These are phyloP conservation scores for Lecanosticta acicola DNA, from an alignment of 2,329 filamentous ascomycete genomes.

Conservation along the genomic window DNA sequence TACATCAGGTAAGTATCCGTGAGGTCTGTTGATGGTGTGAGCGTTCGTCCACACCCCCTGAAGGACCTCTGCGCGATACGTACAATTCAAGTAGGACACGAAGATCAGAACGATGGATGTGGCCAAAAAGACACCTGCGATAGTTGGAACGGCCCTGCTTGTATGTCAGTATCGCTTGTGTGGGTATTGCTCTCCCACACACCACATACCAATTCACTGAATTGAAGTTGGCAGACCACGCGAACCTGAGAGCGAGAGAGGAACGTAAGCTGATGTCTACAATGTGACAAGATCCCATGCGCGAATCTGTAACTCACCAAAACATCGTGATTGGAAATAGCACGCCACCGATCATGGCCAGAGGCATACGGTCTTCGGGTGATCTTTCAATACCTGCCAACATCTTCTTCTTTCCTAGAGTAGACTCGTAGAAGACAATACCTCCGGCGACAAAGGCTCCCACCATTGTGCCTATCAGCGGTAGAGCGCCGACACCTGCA, in stretches of 20 bases:
- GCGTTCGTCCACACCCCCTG: neutral
- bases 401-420: constrained; percentile 36
- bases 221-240: constrained; percentile 36
- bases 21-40: neutral
- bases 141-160: constrained; percentile 42
- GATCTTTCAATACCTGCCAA: constrained; percentile 29
- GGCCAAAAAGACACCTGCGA: constrained; percentile 41
- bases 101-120: constrained; percentile 44
- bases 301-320: neutral
- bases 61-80: constrained; percentile 35
- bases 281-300: too few species aligned
- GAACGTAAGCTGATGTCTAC: neutral
- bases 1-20: constrained; percentile 41
- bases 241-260: constrained; percentile 23
- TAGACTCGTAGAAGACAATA: constrained; percentile 40
- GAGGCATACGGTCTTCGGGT: constrained; percentile 40
- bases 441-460: constrained; percentile 44
- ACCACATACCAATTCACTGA: constrained; percentile 40
- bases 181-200: too few species aligned
- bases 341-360: constrained; percentile 32
- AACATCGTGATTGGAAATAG: constrained; percentile 31
- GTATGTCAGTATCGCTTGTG: too few species aligned
- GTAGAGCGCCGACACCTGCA: constrained; percentile 47
- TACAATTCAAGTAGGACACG: constrained; percentile 50
- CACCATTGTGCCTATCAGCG: constrained; percentile 46